Conservation (phyloP, 345 rosid species). For the Anacardium occidentale region DNA sequence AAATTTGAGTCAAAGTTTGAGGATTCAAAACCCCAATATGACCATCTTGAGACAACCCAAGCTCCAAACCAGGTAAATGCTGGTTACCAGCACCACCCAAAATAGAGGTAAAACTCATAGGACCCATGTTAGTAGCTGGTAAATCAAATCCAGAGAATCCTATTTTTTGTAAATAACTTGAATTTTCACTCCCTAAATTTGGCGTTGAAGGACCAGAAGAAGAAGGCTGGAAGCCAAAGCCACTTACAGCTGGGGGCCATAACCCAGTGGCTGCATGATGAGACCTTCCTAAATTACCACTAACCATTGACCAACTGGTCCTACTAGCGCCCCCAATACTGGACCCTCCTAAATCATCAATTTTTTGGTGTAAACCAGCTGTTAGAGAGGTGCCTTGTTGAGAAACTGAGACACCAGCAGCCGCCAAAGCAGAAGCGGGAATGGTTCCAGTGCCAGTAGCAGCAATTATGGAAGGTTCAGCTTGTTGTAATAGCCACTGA, state of each 20-base stretch:
- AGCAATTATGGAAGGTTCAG: constrained; percentile 89
- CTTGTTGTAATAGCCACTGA: constrained; percentile 96
- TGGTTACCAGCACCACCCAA: constrained; percentile 48
- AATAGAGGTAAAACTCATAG: constrained; percentile 80
- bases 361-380: constrained; percentile 70
- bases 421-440: constrained; percentile 85
- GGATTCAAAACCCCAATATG: constrained; percentile 79
- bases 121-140: constrained; percentile 55
- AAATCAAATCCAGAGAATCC: constrained; percentile 84
- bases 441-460: constrained; percentile 93
- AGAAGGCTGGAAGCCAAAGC: constrained; percentile 62
- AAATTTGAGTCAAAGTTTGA: constrained; percentile 73
- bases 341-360: constrained; percentile 62
- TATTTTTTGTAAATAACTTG: constrained; percentile 54
- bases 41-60: constrained; percentile 90
- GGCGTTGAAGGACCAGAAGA: constrained; percentile 45
- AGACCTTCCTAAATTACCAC: constrained; percentile 63
- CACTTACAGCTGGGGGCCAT: constrained; percentile 67
- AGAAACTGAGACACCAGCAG: constrained; percentile 61
- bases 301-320: constrained; percentile 63
- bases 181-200: constrained; percentile 50
- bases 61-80: constrained; percentile 88
- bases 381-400: constrained; percentile 59
- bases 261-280: constrained; percentile 57
- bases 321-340: constrained; percentile 51